phyloP scores from a whole-genome alignment of 441 rosid species.

The Biscutella laevigata region DNA sequence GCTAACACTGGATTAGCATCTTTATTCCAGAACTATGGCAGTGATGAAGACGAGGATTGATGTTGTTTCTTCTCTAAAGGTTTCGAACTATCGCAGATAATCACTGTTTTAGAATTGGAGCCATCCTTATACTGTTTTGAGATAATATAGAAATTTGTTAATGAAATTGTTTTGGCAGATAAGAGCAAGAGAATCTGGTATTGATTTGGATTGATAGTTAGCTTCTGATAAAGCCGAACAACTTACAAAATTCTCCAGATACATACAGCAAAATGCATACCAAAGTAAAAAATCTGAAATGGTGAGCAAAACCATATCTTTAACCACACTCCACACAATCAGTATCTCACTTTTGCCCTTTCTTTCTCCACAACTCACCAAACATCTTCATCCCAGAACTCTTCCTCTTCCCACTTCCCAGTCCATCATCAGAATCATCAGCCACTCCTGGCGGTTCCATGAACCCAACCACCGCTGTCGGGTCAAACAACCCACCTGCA shows the following conservation, averaged over 20 bases:
- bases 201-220: constrained; percentile 11
- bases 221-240: constrained; percentile 16
- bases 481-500: constrained; percentile 48
- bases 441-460: constrained; percentile 53
- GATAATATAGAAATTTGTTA: neutral
- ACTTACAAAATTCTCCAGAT: constrained; percentile 13
- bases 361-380: constrained; percentile 89
- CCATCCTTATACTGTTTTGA: neutral
- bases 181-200: constrained; percentile 2
- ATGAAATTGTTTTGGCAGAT: constrained; percentile 8
- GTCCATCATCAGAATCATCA: constrained; percentile 54
- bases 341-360: constrained; percentile 46
- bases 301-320: constrained; percentile 31
- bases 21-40: constrained; percentile 46
- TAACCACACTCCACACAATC: neutral
- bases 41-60: constrained; percentile 42
- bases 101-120: constrained; percentile 4
- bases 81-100: neutral
- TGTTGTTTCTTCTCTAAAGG: neutral
- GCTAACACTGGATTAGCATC: constrained; percentile 37
- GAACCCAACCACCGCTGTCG: constrained; percentile 38
- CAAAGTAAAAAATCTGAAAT: constrained; percentile 25
- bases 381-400: constrained; percentile 72
- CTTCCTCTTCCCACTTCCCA: constrained; percentile 64
- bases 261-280: constrained; percentile 7